Evolutionary conservation across 371 early-diverging fungal species (phyloP).

Genomic region (Mortierella sp.): DNA sequence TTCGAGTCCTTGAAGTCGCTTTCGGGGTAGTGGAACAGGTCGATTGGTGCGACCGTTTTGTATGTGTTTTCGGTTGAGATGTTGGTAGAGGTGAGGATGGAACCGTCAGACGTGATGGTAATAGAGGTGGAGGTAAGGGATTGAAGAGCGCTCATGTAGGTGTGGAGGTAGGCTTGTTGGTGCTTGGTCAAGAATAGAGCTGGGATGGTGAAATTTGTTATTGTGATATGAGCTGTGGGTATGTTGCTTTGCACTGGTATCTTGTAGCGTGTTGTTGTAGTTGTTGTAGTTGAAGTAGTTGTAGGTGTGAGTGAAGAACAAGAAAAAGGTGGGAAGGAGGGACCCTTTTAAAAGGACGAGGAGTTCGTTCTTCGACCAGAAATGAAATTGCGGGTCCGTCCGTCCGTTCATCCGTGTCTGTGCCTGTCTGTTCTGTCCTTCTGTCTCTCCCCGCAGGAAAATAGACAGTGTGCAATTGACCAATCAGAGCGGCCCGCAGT

Average conservation of each 20-base stretch:
- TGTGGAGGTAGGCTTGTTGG: constrained; percentile 27
- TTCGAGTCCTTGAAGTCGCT: constrained; percentile 28
- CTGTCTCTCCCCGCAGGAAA: not conserved
- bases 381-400: not conserved
- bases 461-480: not conserved
- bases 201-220: constrained; percentile 23
- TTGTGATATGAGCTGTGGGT: not conserved
- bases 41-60: constrained; percentile 11
- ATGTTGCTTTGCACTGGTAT: not conserved
- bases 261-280: not conserved
- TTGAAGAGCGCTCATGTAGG: constrained; percentile 41
- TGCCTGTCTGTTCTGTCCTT: not conserved
- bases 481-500: not conserved
- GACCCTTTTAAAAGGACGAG: not conserved
- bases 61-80: constrained; percentile 3
- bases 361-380: too few species aligned
- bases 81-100: not conserved
- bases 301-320: not conserved
- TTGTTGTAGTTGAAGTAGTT: not conserved
- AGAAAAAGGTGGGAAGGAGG: not conserved
- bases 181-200: constrained; percentile 13
- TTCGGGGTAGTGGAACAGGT: constrained; percentile 29
- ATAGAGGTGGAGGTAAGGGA: not conserved
- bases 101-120: not conserved
- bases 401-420: not conserved